Conservation (phyloP, 352 stramenopile species). For the Saprolegnia diclina region DNA sequence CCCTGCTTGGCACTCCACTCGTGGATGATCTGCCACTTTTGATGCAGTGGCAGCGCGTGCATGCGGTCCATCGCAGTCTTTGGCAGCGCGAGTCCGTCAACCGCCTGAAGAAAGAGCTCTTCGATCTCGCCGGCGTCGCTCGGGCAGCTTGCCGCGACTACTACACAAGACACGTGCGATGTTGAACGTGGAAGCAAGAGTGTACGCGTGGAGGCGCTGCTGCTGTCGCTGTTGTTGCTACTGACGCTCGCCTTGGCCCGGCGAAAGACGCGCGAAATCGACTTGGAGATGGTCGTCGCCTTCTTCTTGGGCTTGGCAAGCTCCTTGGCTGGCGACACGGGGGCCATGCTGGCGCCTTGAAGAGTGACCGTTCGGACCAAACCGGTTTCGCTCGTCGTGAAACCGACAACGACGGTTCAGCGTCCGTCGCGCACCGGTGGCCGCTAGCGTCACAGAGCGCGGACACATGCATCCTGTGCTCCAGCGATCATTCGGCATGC, state of each 20-base stretch:
- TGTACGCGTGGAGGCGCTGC: not conserved
- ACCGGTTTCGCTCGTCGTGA: no score
- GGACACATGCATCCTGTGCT: no score
- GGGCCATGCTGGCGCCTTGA: not conserved
- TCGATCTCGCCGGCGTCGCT: conserved; percentile 15
- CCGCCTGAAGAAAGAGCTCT: conserved; percentile 2
- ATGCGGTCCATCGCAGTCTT: conserved; percentile 17
- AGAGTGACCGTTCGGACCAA: no score
- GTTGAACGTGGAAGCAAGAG: no score
- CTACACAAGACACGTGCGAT: not conserved
- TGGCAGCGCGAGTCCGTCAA: conserved; percentile 16
- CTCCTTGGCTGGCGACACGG: not conserved
- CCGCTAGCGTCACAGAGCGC: no score
- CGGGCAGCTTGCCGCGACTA: not conserved
- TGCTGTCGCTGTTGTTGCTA: conserved; percentile 7
- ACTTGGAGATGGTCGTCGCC: conserved; percentile 14
- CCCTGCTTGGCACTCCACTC: conserved; percentile 17
- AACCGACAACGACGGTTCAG: no score
- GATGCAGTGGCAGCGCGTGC: conserved; percentile 11
- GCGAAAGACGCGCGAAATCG: not conserved
- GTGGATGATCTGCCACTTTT: conserved; percentile 24
- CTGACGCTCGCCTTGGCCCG: not conserved
- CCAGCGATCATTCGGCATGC: no score
- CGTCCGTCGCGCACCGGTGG: no score
- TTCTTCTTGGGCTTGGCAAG: not conserved